Conservation (phyloP, 1,284 basidiomycete species). For the Microbotryomycetes sp. region DNA sequence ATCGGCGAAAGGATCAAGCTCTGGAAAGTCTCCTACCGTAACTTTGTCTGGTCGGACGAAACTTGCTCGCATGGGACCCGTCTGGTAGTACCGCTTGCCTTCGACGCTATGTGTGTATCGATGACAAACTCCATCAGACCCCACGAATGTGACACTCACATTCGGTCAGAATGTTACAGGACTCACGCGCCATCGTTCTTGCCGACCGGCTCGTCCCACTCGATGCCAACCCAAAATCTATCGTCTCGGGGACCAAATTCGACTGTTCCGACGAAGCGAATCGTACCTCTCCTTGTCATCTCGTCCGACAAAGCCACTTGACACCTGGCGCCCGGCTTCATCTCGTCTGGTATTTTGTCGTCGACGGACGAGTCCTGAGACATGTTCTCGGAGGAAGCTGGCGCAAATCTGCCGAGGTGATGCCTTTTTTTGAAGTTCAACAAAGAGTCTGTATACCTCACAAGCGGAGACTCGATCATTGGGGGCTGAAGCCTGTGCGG, state of each 20-base stretch:
- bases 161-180: background rate
- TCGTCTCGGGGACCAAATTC: slow-evolving; percentile 55
- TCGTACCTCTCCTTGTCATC: slow-evolving; percentile 69
- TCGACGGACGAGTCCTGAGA: background rate
- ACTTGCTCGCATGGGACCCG: slow-evolving; percentile 67
- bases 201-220: slow-evolving; percentile 93
- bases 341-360: slow-evolving; percentile 45
- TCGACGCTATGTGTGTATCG: slow-evolving; percentile 78
- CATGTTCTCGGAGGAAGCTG: slow-evolving; percentile 23
- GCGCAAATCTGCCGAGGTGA: slow-evolving; percentile 83
- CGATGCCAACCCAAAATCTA: slow-evolving; percentile 77
- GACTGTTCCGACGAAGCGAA: slow-evolving; percentile 76
- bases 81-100: slow-evolving; percentile 77
- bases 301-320: slow-evolving; percentile 58
- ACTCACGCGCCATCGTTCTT: slow-evolving; percentile 92
- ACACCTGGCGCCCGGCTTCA: slow-evolving; percentile 64
- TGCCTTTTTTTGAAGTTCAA: slow-evolving; percentile 81
- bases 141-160: background rate
- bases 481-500: background rate
- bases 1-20: slow-evolving; percentile 60
- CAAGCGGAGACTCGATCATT: too few relatives aligned
- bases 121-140: too few relatives aligned
- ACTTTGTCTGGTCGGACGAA: slow-evolving; percentile 84
- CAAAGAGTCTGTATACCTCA: slow-evolving; percentile 72
- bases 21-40: slow-evolving; percentile 76